Evolutionary conservation across 1,139 yeast species (phyloP).

Genomic region (Candida gigantensis): DNA sequence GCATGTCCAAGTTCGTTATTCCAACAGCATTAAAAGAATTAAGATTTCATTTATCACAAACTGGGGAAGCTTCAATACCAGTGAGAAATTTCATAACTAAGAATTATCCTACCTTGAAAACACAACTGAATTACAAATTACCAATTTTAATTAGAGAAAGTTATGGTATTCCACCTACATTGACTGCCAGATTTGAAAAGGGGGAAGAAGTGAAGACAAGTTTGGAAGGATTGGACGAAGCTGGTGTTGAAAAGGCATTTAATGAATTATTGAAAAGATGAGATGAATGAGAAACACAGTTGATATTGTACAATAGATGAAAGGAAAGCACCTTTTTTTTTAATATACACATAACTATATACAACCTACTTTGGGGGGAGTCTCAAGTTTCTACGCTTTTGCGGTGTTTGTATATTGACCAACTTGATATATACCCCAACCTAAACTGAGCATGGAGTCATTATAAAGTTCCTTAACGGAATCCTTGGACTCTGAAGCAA

Average conservation of each 20-base stretch:
- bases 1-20: constrained; percentile 62
- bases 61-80: constrained; percentile 68
- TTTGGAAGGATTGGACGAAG: constrained; percentile 49
- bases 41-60: constrained; percentile 77
- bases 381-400: too few species aligned
- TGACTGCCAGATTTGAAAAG: constrained; percentile 66
- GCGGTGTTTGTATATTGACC: constrained; percentile 16
- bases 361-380: too few species aligned
- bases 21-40: constrained; percentile 72
- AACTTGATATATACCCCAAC: constrained; percentile 68
- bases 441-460: constrained; percentile 48
- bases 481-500: constrained; percentile 37
- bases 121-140: constrained; percentile 42
- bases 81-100: constrained; percentile 62
- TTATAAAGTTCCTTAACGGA: constrained; percentile 48
- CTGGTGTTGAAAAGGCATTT: constrained; percentile 40
- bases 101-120: constrained; percentile 62
- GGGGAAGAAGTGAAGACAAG: constrained; percentile 44
- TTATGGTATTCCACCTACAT: constrained; percentile 67
- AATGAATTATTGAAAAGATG: constrained; percentile 36
- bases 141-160: constrained; percentile 81
- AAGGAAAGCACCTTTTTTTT: neutral
- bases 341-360: too few species aligned
- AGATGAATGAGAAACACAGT: constrained; percentile 2
- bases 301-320: neutral